Conservation (phyloP, 495 filamentous ascomycete species). For the Penicillium bovifimosum region DNA sequence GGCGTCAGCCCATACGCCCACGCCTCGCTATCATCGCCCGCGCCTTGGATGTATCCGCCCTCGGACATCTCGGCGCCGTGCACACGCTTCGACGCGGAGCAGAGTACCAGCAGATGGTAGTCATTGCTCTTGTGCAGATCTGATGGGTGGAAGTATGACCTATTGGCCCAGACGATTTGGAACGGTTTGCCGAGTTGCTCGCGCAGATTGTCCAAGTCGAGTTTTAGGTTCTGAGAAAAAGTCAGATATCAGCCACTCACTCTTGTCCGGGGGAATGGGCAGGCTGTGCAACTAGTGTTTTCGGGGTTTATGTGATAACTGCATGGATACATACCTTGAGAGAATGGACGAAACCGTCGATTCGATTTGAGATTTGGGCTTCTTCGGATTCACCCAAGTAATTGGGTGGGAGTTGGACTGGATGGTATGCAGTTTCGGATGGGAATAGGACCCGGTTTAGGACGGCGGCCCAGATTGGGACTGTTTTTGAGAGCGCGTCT, state of each 20-base stretch:
- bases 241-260: constrained; percentile 9
- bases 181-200: constrained; percentile 38
- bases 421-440: constrained; percentile 38
- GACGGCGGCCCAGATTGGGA: constrained; percentile 89
- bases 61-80: constrained; percentile 59
- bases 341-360: constrained; percentile 60
- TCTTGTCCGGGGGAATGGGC: constrained; percentile 9
- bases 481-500: constrained; percentile 86
- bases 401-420: constrained; percentile 59
- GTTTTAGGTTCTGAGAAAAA: constrained; percentile 36
- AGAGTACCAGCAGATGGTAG: constrained; percentile 64
- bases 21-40: constrained; percentile 85
- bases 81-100: constrained; percentile 70
- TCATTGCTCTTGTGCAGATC: constrained; percentile 36
- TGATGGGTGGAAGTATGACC: constrained; percentile 33
- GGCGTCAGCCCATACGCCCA: constrained; percentile 81
- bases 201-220: constrained; percentile 40
- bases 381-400: constrained; percentile 69
- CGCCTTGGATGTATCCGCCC: constrained; percentile 86
- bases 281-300: background rate
- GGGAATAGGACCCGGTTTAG: constrained; percentile 79
- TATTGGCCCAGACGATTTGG: constrained; percentile 40
- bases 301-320: background rate
- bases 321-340: constrained; percentile 43
- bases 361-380: constrained; percentile 64